phyloP scores from a whole-genome alignment of 1,284 basidiomycete species.

The Violaceomyces palustris region DNA sequence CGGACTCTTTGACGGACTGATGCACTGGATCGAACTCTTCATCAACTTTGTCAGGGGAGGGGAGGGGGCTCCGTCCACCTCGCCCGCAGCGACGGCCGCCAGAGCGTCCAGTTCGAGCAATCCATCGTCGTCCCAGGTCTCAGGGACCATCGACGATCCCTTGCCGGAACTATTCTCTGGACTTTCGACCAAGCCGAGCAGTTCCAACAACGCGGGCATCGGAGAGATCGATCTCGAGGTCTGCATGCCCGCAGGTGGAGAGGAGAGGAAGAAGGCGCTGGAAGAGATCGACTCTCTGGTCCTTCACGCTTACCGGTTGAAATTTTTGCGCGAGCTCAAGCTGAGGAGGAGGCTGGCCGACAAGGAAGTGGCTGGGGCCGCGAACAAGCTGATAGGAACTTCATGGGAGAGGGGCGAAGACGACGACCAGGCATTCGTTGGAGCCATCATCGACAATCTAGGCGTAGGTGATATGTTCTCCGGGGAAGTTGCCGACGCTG shows the following conservation, averaged over 20 bases:
- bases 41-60: conserved; percentile 87
- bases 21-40: conserved; percentile 96
- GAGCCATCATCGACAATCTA: conserved; percentile 46
- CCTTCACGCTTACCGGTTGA: conserved; percentile 46
- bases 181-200: no score
- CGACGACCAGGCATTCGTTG: conserved; percentile 41
- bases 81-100: conserved; percentile 54
- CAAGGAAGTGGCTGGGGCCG: conserved; percentile 35
- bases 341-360: conserved; percentile 38
- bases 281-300: conserved; percentile 47
- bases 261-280: conserved; percentile 31
- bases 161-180: no score
- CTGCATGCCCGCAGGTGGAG: conserved; percentile 42
- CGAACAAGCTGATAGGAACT: conserved; percentile 17
- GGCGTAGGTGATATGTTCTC: conserved; percentile 47
- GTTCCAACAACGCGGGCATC: conserved; percentile 17
- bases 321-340: conserved; percentile 48
- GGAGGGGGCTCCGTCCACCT: conserved; percentile 58
- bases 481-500: conserved; percentile 43
- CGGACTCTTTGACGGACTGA: conserved; percentile 84
- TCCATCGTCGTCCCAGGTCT: no score
- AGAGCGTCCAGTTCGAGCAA: not conserved
- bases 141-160: no score
- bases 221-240: conserved; percentile 45
- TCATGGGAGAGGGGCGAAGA: conserved; percentile 19